Conservation (phyloP, 371 early-diverging fungal genomes). For the Mortierella sp. region DNA sequence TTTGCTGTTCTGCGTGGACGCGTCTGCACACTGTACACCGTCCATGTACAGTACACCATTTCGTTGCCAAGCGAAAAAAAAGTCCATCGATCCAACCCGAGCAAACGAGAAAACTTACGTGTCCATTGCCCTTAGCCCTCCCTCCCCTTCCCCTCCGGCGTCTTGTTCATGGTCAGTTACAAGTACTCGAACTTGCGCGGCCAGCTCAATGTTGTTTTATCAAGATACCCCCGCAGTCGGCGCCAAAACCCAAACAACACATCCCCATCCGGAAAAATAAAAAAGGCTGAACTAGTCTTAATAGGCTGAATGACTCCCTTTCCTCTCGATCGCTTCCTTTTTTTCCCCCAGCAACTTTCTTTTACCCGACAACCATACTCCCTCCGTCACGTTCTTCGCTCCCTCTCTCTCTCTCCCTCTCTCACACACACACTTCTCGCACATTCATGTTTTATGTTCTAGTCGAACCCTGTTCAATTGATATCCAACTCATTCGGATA, state of each 20-base stretch:
- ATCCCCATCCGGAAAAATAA: not conserved
- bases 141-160: no score
- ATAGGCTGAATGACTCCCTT: not conserved
- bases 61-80: no score
- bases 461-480: not conserved
- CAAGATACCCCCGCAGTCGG: no score
- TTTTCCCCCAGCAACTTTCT: not conserved
- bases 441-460: not conserved
- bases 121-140: no score
- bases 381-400: not conserved
- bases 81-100: no score
- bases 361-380: not conserved
- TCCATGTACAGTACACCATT: not conserved
- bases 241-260: not conserved
- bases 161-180: no score
- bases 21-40: not conserved
- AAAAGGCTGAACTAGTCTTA: no score
- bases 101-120: no score
- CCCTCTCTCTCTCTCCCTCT: not conserved
- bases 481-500: not conserved
- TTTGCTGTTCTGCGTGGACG: not conserved
- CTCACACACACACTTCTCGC: not conserved
- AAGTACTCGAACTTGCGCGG: no score
- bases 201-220: no score
- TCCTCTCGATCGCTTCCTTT: conserved; percentile 1